phyloP scores from a whole-genome alignment of 1,284 basidiomycete species.

The Puccinia brachypodii region DNA sequence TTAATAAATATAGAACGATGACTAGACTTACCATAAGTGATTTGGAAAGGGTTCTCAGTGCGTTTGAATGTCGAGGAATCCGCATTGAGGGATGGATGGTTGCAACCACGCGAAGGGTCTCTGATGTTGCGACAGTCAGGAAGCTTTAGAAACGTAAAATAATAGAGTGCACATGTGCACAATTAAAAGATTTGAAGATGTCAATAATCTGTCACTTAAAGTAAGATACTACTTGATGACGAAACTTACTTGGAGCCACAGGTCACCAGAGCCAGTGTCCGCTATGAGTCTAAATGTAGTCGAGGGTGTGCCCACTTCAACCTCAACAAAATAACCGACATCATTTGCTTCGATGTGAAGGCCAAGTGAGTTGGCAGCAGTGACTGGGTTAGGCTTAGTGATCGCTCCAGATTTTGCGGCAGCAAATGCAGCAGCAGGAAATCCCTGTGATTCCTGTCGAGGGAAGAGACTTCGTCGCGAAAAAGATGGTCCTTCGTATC shows the following conservation, averaged over 20 bases:
- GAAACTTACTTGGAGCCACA: conserved; percentile 67
- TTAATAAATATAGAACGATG: too few species aligned
- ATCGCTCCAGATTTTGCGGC: conserved; percentile 58
- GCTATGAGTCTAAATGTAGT: conserved; percentile 71
- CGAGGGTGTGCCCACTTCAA: conserved; percentile 77
- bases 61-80: conserved; percentile 68
- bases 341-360: conserved; percentile 69
- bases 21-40: conserved; percentile 23
- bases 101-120: conserved; percentile 58
- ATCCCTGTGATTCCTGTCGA: conserved; percentile 16
- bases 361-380: conserved; percentile 66
- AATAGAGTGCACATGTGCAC: not conserved
- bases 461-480: not conserved
- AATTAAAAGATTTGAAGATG: not conserved
- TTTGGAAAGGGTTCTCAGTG: conserved; percentile 50
- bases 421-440: not conserved
- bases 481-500: not conserved
- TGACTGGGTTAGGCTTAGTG: conserved; percentile 63
- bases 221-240: too few species aligned
- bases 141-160: conserved; percentile 61
- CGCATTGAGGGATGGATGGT: conserved; percentile 69
- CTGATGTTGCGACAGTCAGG: conserved; percentile 57
- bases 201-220: not conserved
- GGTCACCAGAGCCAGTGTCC: conserved; percentile 82
- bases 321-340: conserved; percentile 68